These are phyloP conservation scores for Penicillium sp. DNA, from an alignment of 2,329 filamentous ascomycete genomes.

Conservation along the genomic window DNA sequence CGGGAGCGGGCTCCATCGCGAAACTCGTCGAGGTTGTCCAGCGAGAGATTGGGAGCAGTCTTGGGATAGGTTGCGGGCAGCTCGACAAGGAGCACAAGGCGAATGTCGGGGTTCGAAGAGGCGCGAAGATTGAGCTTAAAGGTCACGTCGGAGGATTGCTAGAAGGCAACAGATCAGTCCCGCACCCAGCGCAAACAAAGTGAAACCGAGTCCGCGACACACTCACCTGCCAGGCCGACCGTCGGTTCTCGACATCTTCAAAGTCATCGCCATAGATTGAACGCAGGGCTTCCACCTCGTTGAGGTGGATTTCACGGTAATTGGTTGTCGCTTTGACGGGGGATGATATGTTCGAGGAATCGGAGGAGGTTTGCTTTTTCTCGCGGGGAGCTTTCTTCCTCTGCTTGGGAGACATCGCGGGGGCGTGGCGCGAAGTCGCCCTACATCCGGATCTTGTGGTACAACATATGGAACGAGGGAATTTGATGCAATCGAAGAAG, in stretches of 20 bases:
- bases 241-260: conserved; percentile 65
- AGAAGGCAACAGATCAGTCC: conserved; percentile 13
- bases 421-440: conserved; percentile 33
- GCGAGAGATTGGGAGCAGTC: conserved; percentile 67
- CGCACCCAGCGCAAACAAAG: conserved; percentile 3
- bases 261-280: conserved; percentile 92
- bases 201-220: neutral
- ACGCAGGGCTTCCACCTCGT: conserved; percentile 80
- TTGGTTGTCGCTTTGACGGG: conserved; percentile 51
- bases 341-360: conserved; percentile 33
- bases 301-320: conserved; percentile 80
- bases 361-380: conserved; percentile 35
- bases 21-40: conserved; percentile 64
- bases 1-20: conserved; percentile 69
- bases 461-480: conserved; percentile 14
- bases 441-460: conserved; percentile 23
- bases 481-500: conserved; percentile 4
- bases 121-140: conserved; percentile 79
- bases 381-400: conserved; percentile 40
- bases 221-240: conserved; percentile 78
- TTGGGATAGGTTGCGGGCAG: conserved; percentile 91
- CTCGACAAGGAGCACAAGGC: conserved; percentile 70
- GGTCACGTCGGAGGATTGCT: conserved; percentile 73
- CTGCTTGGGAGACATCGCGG: conserved; percentile 47
- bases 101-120: conserved; percentile 68